Evolutionary conservation across 805 yeast species (phyloP).

Genomic region (Myxozyma vanderwaltii): DNA sequence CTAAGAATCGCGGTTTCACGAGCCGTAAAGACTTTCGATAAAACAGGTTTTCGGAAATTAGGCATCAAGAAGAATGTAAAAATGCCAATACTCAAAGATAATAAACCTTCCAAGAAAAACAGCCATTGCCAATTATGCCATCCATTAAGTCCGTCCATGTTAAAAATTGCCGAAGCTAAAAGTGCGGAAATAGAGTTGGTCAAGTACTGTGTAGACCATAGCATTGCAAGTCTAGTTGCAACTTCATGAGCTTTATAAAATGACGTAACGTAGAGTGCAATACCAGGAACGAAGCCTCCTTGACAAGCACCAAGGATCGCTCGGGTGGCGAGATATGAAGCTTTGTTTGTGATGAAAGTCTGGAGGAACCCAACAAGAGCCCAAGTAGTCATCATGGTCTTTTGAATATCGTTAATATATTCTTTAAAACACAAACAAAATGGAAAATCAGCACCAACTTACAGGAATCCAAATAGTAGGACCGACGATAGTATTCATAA

Average conservation of each 20-base stretch:
- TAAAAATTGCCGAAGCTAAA: slow-evolving; percentile 57
- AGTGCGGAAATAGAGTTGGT: slow-evolving; percentile 52
- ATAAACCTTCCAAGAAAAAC: slow-evolving; percentile 61
- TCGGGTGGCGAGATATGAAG: slow-evolving; percentile 52
- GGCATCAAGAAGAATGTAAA: slow-evolving; percentile 52
- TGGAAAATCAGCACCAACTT: no score
- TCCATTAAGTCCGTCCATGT: slow-evolving; percentile 51
- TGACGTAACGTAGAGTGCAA: slow-evolving; percentile 63
- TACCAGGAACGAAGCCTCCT: slow-evolving; percentile 71
- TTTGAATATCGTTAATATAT: not conserved
- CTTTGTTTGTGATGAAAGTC: slow-evolving; percentile 47
- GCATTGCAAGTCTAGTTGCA: slow-evolving; percentile 57
- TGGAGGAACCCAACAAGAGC: slow-evolving; percentile 58
- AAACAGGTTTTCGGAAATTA: slow-evolving; percentile 40
- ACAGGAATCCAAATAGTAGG: slow-evolving; percentile 66
- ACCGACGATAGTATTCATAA: slow-evolving; percentile 63
- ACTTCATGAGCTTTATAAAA: slow-evolving; percentile 63
- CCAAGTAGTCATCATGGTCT: slow-evolving; percentile 57
- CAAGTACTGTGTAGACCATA: slow-evolving; percentile 58
- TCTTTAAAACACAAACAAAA: not conserved
- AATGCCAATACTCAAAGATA: slow-evolving; percentile 56
- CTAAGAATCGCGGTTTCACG: slow-evolving; percentile 60
- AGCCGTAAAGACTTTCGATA: slow-evolving; percentile 44
- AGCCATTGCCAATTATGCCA: slow-evolving; percentile 67
- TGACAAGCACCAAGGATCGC: slow-evolving; percentile 59